Evolutionary conservation across 768 basidiomycete genomes (phyloP), one percentile per base, ranked within the genome.

Genomic region (Clathrus columnatus): DNA sequence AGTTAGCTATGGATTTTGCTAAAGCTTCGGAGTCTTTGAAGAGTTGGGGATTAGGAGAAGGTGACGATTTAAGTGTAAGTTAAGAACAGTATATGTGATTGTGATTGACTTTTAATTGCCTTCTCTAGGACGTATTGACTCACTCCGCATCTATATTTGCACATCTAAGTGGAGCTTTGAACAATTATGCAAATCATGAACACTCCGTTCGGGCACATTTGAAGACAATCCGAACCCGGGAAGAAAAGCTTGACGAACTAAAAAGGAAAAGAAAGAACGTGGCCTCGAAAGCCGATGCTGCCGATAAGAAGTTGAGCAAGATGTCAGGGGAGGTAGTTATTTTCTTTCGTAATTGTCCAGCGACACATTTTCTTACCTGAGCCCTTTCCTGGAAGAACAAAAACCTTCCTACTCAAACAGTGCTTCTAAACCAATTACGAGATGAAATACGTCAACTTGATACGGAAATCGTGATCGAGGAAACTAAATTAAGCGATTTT

Each of bases 231-330:
- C 82, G 93, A 28, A 82, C 88, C 7, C 76, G 84, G 6, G 93
- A 97, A 66, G 93, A 97, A 65, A 74, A 72, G 2, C 77, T 96
- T 2, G 89, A 89, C 53, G 85, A 87, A 3, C 70, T 91, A 14
- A 84, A 82, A 61, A 79, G 83, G 14, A 78, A 85, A 17, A 75
- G 91, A 50, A 82, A 83, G 60, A 73, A 73, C 8, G 74, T 92
- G 5, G 76, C 74, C 8, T 68, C 77, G 23, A 85, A 85, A 59
- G 87, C 91, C 0, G 92, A 95, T 53, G 69, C 79, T 17, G 91
- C 90, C 2, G 91, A 95, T 61, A 87, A 78, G 73, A 95, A 94
- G 66, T 77, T 97, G 32, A 80, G 76, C 69, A 95, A 86, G 72
- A 94, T 96, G 92, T 79, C 78, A 59, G 77, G 87, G 0, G 90